Evolutionary conservation across 164 flowering plant genomes (phyloP).

Genomic region (Stephania cephalantha): DNA sequence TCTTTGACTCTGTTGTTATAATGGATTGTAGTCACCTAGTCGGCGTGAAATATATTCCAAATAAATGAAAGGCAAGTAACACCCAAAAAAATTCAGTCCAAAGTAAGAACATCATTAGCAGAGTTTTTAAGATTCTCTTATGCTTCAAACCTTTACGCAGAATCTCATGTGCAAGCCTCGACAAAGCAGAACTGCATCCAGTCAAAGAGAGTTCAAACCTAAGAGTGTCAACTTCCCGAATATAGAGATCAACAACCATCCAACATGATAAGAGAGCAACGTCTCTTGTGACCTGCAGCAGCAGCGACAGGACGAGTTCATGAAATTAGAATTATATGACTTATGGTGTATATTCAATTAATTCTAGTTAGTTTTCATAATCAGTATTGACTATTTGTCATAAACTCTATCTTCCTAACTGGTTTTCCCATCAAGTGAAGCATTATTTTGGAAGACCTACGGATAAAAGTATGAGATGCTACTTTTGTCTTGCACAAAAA

Average conservation of each 20-base stretch:
- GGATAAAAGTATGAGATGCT: neutral
- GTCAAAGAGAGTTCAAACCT: conserved; percentile 93
- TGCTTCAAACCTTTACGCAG: conserved; percentile 54
- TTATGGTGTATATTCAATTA: neutral
- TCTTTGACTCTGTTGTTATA: too few relatives aligned
- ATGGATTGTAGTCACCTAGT: too few relatives aligned
- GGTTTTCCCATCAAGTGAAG: neutral
- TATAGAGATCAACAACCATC: conserved; percentile 93
- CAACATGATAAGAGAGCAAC: conserved; percentile 87
- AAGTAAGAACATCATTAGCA: neutral
- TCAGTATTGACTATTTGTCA: neutral
- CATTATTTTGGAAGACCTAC: neutral
- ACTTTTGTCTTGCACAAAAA: neutral
- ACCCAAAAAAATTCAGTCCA: neutral
- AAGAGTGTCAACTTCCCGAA: conserved; percentile 77
- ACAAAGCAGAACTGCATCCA: conserved; percentile 54
- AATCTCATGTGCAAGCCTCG: conserved; percentile 60
- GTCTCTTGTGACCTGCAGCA: conserved; percentile 77
- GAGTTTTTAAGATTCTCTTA: neutral
- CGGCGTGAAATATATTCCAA: too few relatives aligned
- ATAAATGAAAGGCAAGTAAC: neutral
- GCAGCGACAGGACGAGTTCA: conserved; percentile 6
- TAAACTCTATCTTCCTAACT: neutral
- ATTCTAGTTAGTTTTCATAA: neutral
- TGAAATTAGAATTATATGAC: neutral